Evolutionary conservation across 768 basidiomycete genomes (phyloP).

Genomic region (Hebeloma cylindrosporum): DNA sequence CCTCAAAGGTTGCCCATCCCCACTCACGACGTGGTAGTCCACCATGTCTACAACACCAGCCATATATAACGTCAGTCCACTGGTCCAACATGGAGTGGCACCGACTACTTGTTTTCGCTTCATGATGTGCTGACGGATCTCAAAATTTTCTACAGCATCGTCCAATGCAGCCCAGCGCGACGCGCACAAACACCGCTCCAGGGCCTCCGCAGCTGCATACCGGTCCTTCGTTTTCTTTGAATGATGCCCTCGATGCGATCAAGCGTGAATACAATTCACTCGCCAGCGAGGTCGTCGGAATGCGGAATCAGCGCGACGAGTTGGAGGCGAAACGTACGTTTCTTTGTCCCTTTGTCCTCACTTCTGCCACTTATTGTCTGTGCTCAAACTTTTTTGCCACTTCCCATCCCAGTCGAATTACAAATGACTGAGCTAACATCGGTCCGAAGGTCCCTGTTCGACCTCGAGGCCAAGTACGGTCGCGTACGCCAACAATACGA

Average conservation of each 20-base stretch:
- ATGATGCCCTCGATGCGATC: conserved; percentile 72
- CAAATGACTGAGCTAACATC: conserved; percentile 81
- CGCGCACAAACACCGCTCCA: conserved; percentile 38
- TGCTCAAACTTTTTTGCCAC: neutral
- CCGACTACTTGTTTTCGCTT: neutral
- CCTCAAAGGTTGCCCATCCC: no score
- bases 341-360: conserved; percentile 3
- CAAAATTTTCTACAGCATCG: conserved; percentile 36
- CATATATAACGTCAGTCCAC: conserved; percentile 32
- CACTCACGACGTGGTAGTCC: neutral
- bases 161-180: conserved; percentile 44
- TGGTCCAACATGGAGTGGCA: neutral
- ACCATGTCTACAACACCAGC: conserved; percentile 26
- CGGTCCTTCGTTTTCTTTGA: conserved; percentile 42
- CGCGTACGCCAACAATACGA: conserved; percentile 78
- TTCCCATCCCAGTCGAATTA: conserved; percentile 46
- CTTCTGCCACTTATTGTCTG: conserved; percentile 1
- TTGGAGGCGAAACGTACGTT: conserved; percentile 74
- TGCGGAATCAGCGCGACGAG: conserved; percentile 74
- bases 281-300: conserved; percentile 55
- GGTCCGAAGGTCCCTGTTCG: conserved; percentile 77
- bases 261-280: conserved; percentile 78
- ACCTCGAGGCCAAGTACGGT: conserved; percentile 75
- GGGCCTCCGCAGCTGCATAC: conserved; percentile 39
- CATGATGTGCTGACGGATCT: neutral